Conservation (phyloP, 2,329 filamentous ascomycete genomes). For the Colletotrichum phormii region DNA sequence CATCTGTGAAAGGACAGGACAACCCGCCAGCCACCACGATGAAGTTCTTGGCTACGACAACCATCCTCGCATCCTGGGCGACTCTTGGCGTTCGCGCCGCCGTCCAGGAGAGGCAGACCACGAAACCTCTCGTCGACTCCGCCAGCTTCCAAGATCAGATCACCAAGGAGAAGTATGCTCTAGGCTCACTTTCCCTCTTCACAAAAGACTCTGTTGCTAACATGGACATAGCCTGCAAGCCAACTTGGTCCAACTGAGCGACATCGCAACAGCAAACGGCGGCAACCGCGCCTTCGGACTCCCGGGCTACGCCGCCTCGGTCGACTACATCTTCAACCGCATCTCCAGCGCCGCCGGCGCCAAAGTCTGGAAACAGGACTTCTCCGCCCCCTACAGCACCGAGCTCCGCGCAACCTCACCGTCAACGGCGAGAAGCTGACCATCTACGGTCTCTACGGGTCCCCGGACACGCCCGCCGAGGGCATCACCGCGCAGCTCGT, state of each 20-base stretch:
- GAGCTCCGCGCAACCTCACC: constrained; percentile 26
- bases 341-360: constrained; percentile 44
- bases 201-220: not conserved
- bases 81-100: not conserved
- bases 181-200: constrained; percentile 40
- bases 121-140: constrained; percentile 13
- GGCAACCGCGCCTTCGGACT: constrained; percentile 25
- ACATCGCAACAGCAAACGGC: constrained; percentile 46
- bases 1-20: no score
- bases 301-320: constrained; percentile 46
- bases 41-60: not conserved
- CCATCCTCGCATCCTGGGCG: not conserved
- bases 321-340: constrained; percentile 44
- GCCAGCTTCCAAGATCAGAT: constrained; percentile 11
- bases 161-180: constrained; percentile 25
- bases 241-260: constrained; percentile 44
- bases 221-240: constrained; percentile 18
- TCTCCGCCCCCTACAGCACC: constrained; percentile 43
- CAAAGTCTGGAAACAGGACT: constrained; percentile 42
- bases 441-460: constrained; percentile 45
- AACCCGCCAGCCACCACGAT: not conserved
- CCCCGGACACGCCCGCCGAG: constrained; percentile 45
- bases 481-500: constrained; percentile 44
- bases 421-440: constrained; percentile 42
- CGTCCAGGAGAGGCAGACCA: not conserved